Evolutionary conservation across 2,329 filamentous ascomycete species (phyloP).

Genomic region (Diaporthe sp.): DNA sequence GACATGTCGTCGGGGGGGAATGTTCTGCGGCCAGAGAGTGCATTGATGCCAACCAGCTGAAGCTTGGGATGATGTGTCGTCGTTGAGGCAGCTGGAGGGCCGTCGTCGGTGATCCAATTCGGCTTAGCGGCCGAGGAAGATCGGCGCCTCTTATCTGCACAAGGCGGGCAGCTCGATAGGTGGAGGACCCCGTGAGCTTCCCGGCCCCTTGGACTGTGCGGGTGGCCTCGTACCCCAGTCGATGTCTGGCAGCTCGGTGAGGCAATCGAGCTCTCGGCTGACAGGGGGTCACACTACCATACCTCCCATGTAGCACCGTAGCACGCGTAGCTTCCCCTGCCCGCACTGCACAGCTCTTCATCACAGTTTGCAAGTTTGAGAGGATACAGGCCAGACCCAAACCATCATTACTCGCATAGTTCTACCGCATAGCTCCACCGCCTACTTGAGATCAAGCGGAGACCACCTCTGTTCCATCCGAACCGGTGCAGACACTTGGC

Average conservation of each 20-base stretch:
- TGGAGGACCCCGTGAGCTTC: background rate
- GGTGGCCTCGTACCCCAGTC: background rate
- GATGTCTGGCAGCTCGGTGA: conserved; percentile 20
- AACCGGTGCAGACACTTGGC: background rate
- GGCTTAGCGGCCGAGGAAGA: conserved; percentile 22
- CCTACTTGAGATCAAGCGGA: background rate
- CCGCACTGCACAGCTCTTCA: conserved; percentile 6
- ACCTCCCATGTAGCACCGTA: background rate
- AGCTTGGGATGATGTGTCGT: conserved; percentile 27
- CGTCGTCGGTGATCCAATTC: conserved; percentile 24
- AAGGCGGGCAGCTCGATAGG: background rate
- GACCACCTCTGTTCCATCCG: background rate
- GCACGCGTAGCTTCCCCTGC: background rate
- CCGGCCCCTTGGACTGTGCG: background rate
- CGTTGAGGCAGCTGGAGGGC: conserved; percentile 21
- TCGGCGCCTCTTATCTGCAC: conserved; percentile 1
- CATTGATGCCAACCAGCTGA: conserved; percentile 16
- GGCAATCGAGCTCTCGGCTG: conserved; percentile 28
- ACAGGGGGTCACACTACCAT: background rate
- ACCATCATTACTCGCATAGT: background rate
- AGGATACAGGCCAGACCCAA: background rate
- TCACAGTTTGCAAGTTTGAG: conserved; percentile 1
- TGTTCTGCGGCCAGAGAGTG: background rate
- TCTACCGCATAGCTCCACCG: background rate
- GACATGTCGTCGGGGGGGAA: background rate